phyloP scores from a whole-genome alignment of 345 rosid genomes.

The Microcos paniculata region DNA sequence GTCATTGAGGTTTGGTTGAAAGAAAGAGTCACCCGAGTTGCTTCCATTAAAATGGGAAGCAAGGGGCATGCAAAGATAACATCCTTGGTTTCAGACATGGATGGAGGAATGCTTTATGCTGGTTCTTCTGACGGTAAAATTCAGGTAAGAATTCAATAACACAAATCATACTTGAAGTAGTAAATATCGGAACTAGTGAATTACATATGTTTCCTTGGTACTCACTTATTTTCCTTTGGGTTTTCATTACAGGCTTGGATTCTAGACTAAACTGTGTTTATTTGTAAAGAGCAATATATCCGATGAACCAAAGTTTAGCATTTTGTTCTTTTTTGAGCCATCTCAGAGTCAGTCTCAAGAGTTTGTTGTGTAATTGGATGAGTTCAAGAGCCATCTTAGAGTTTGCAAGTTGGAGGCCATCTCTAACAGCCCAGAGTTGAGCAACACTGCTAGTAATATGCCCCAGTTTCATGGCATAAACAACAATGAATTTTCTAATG shows the following conservation, averaged over 20 bases:
- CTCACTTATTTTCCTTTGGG: not conserved
- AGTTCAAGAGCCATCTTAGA: no score
- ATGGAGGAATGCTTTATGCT: constrained; percentile 53
- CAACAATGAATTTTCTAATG: no score
- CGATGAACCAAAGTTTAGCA: not conserved
- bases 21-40: constrained; percentile 38
- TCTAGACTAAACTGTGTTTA: constrained; percentile 34
- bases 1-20: constrained; percentile 56
- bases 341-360: no score
- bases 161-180: not conserved
- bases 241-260: constrained; percentile 45
- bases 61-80: constrained; percentile 43
- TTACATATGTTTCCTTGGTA: no score
- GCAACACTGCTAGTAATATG: no score
- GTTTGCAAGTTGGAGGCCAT: no score
- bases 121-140: constrained; percentile 63
- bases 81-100: constrained; percentile 37
- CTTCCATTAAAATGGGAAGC: constrained; percentile 28
- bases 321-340: not conserved
- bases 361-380: no score
- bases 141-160: constrained; percentile 32
- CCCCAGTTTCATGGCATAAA: no score
- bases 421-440: no score
- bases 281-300: not conserved
- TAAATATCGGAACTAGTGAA: no score